Percentiles rank a stretch among this genome's conserved stretches.
Conservation (phyloP, 495 filamentous ascomycete genomes). For the Penicillium samsonianum region DNA sequence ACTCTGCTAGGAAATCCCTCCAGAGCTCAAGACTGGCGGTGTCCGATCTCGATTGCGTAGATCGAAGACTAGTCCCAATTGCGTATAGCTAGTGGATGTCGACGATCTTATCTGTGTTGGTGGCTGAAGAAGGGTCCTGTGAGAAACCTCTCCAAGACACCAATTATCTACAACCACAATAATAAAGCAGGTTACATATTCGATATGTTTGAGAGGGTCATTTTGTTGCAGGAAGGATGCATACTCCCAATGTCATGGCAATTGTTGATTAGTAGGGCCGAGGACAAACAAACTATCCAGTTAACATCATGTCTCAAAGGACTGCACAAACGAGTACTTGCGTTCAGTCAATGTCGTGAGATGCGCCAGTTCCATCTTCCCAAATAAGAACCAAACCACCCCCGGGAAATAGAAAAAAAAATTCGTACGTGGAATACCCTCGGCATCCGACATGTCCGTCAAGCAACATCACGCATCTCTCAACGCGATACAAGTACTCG, state of each 20-base stretch:
- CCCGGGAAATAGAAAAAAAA: neutral
- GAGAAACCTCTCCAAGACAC: neutral
- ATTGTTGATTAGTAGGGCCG: neutral
- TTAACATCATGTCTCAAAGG: neutral
- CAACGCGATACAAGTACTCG: neutral
- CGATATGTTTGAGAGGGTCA: neutral
- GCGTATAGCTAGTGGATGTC: slow-evolving; percentile 6
- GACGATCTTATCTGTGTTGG: slow-evolving; percentile 9
- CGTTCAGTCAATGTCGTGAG: neutral
- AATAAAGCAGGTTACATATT: neutral
- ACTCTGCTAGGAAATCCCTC: neutral
- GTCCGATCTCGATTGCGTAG: slow-evolving; percentile 3
- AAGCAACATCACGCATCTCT: neutral
- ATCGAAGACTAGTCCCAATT: slow-evolving; percentile 6
- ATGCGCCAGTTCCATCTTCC: neutral
- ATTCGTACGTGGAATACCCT: too few relatives aligned
- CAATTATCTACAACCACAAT: neutral
- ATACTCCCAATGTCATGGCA: neutral
- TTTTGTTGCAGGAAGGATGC: neutral
- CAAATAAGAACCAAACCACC: neutral
- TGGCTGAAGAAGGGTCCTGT: neutral
- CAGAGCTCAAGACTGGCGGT: slow-evolving; percentile 1
- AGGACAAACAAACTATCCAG: neutral
- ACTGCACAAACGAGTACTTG: neutral
- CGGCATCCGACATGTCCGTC: neutral